Evolutionary conservation across 108 stramenopile species (phyloP).

Genomic region (Skeletonema costatum): DNA sequence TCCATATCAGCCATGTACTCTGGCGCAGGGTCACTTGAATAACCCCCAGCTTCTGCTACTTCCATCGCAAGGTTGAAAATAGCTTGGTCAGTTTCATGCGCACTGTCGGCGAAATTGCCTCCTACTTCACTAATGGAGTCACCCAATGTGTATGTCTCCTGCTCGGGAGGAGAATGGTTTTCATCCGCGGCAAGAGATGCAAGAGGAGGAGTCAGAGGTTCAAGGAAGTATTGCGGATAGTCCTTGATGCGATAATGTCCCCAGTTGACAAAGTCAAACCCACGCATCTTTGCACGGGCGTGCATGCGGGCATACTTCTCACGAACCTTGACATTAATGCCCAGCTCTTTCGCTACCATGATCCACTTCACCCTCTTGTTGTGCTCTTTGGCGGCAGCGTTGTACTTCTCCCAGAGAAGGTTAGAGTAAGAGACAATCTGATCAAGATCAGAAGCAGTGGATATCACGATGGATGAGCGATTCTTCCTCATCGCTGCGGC

Average conservation of each 20-base stretch:
- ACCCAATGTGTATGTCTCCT: neutral
- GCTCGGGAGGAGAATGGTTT: neutral
- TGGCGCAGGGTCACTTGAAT: neutral
- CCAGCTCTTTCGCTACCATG: slow-evolving; percentile 78
- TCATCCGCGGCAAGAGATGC: neutral
- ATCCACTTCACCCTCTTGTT: slow-evolving; percentile 88
- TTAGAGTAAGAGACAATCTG: slow-evolving; percentile 81
- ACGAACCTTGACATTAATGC: slow-evolving; percentile 86
- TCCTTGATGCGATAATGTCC: slow-evolving; percentile 44
- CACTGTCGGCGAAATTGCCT: neutral
- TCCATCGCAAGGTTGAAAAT: neutral
- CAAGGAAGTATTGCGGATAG: slow-evolving; percentile 30
- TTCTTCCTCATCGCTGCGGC: slow-evolving; percentile 41
- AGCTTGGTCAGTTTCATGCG: neutral
- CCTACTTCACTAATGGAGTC: neutral
- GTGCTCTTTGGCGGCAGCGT: slow-evolving; percentile 85
- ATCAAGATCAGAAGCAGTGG: slow-evolving; percentile 72
- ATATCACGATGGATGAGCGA: slow-evolving; percentile 79
- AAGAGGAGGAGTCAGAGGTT: neutral
- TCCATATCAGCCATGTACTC: neutral
- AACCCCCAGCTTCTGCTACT: neutral
- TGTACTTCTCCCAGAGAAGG: slow-evolving; percentile 86
- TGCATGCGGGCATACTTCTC: slow-evolving; percentile 90
- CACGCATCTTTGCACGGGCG: slow-evolving; percentile 68
- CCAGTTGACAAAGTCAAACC: slow-evolving; percentile 69